These are phyloP conservation scores for Ilex asprella DNA, from an alignment of 257 asterid species.

Conservation along the genomic window DNA sequence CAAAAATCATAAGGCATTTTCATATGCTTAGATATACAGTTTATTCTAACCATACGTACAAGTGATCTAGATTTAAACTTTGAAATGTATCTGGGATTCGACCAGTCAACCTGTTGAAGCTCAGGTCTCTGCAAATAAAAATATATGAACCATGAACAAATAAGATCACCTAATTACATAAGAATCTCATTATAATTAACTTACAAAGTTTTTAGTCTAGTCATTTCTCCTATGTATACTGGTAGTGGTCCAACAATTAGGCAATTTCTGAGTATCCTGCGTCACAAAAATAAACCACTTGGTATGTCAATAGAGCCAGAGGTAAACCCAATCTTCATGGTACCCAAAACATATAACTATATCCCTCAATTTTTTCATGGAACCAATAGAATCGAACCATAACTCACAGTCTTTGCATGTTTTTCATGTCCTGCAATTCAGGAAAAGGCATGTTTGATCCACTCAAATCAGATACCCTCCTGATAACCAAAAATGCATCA, in stretches of 20 bases:
- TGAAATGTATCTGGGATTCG: constrained; percentile 33
- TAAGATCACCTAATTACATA: neutral
- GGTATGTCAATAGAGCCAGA: neutral
- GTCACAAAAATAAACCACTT: constrained; percentile 17
- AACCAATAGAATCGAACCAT: too few relatives aligned
- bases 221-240: constrained; percentile 30
- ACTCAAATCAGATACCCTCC: constrained; percentile 67
- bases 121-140: constrained; percentile 62
- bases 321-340: neutral
- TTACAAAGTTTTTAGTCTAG: constrained; percentile 39
- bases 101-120: constrained; percentile 66
- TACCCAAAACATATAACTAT: constrained; percentile 2
- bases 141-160: constrained; percentile 8
- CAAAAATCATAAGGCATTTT: too few relatives aligned
- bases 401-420: constrained; percentile 46
- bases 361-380: neutral
- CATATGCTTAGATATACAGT: too few relatives aligned
- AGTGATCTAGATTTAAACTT: constrained; percentile 8
- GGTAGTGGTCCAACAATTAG: constrained; percentile 66
- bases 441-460: constrained; percentile 55
- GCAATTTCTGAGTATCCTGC: constrained; percentile 80
- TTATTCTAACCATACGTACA: constrained; percentile 31
- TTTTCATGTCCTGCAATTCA: constrained; percentile 25
- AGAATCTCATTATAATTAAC: constrained; percentile 9
- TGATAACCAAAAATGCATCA: constrained; percentile 21